A percentile compares a stretch with the other conserved stretches of the same genome.
Conservation (phyloP, 108 stramenopile genomes). For the Heterococcus sp. region DNA sequence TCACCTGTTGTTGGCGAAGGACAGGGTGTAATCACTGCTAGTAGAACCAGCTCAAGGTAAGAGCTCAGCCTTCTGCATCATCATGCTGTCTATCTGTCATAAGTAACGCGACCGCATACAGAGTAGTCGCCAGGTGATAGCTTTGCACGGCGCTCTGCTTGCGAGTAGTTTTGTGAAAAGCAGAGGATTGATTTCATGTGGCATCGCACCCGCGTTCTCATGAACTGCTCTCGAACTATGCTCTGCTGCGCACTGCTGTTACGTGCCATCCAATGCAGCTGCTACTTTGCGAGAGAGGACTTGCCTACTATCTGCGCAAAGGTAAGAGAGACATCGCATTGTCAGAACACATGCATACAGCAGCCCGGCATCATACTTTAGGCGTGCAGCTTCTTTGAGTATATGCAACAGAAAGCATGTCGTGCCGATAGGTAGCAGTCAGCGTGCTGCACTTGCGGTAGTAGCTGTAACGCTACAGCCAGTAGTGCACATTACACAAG, state of each 20-base stretch:
- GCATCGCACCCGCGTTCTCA: too few species aligned
- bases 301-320: conserved; percentile 38
- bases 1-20: conserved; percentile 26
- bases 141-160: too few species aligned
- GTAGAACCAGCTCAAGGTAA: conserved; percentile 8
- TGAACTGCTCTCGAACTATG: too few species aligned
- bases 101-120: too few species aligned
- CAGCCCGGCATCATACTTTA: background rate
- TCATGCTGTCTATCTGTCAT: too few species aligned
- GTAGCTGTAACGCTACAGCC: background rate
- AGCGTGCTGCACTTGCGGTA: background rate
- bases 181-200: too few species aligned
- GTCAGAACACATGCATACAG: background rate
- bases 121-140: too few species aligned
- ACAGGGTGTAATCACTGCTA: conserved; percentile 16
- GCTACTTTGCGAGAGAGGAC: conserved; percentile 40
- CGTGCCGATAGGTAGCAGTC: background rate
- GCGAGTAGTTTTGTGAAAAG: too few species aligned
- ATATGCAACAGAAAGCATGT: background rate
- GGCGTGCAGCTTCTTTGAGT: background rate
- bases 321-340: background rate
- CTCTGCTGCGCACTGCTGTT: too few species aligned
- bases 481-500: background rate
- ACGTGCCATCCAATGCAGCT: conserved; percentile 6
- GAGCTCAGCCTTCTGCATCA: too few species aligned